Base-by-base conservation (phyloP, 495 filamentous ascomycete species). In the Apodospora peruviana region DNA sequence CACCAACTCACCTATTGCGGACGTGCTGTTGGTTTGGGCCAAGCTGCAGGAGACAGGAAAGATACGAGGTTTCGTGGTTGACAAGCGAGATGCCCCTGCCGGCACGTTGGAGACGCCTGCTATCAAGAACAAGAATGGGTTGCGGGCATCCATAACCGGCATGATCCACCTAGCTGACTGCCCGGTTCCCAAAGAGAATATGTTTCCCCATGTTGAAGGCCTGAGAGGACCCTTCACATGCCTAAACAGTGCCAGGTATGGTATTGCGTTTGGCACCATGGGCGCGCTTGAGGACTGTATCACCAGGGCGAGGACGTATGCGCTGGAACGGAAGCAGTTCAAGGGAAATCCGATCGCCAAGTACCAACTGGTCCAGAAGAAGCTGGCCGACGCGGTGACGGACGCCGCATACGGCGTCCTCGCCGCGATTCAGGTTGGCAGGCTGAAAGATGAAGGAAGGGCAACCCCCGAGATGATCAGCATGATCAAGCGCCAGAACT, bases 351-450 rank as follows among this genome's bases (percentile, higher is more conserved):
- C 93, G 1, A 73, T 98, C 35, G 93, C 93, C 27, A 96, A 91
- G 71, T 98, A 97, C 57, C 93, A 98, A 68, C 79, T 98, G n/a
- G 79, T 98, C 35, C 93, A 98, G 74, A 96, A 96, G 81, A 98
- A 98, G 72, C 72, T 98, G 50, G 85, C 90, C 0, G 91, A 97
- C 64, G 93, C 91, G 12, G 76, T 79, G 8, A 96, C 94, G 1
- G 93, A 97, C 68, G 88, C 87, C 12, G 84, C 90, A 1, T 98
- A 87, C 62, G 93, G 93, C 4, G 85, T 86, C 9, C 63, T 95
- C 38, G 93, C 91, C 4, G 84, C 88, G 0, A 79, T 84, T 34
- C 93, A 98, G 66, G 91, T 96, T 37, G 93, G 91, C 35, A 72
- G 94, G 51, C 77, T 98, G 14, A 96, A 96, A 75, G 93, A 97